Evolutionary conservation across 371 early-diverging fungal species (phyloP), one percentile per base, ranked within the genome.

Genomic region (Chytridium lagenaria): DNA sequence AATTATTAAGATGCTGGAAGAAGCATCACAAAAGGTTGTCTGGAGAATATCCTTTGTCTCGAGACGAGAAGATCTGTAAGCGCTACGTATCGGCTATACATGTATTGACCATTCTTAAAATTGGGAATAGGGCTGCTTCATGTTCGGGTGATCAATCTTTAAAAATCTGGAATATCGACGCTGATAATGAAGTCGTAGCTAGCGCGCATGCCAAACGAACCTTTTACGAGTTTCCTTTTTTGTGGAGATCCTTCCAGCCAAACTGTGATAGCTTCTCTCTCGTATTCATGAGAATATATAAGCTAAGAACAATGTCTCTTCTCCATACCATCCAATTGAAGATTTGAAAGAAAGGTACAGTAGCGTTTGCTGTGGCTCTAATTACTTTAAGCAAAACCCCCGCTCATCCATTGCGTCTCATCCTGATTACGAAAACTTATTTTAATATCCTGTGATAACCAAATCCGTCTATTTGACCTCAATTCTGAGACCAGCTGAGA

Each of bases 151-250:
- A 86, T 57, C 84, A 86, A 70, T 72, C 78, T 19, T 61, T 83
- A 28, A 86, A 86, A 63, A 55, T 86, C 31, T 84, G 78, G 78
- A 73, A 82, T 64, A 75, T 77, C 1, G 55, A 69, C 59, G 26
- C 51, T 19, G 78, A 77, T 28, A 71, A 73, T 36, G 51, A 75
- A 22, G 34, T 16, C 28, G 22, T 76, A 22, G 36, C 72, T 5
- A 75, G 82, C 39, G 73, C 84, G 2, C 83, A 84, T 65, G 83
- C 86, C 2, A 86, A n/a, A 86, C 74, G 86, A 84, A 59, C 86
- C 86, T n/a, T 80, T 86, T 69, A 84, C 82, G 38, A 77, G 79
- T 5, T 86, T 86, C 73, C 75, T 77, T n/a, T 80, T 86, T 63
- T 81, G 78, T 59, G 84, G 81, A 33, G 82, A 83, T 59, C 31